Evolutionary conservation across 2,329 filamentous ascomycete genomes (phyloP), one percentile per base, ranked within the genome.

Genomic region (Orbilia ellipsospora): DNA sequence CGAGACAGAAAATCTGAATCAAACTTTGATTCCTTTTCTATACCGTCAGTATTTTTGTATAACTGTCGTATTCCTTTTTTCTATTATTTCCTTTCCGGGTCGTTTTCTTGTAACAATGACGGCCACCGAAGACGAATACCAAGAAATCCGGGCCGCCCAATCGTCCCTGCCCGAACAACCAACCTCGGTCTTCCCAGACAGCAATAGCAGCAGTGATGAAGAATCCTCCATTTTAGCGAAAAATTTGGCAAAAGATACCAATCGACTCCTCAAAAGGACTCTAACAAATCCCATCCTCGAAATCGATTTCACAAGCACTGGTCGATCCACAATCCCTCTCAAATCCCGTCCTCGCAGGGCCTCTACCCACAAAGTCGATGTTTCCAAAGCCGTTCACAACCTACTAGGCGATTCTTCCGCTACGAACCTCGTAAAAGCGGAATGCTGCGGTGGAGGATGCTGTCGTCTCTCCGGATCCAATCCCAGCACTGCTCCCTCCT

Each of bases 381-480:
- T 79, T 7, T 76, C 76, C 4, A 63, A 70, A 36, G 60, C 63
- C 18, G 59, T 75, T n/a, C 75, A 78, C 45, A 77, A 78, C 42
- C 28, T 77, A 0, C 56, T 79, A 4, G 77, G 73, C 28, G 79
- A 80, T 56, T 79, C 78, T 23, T 79, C 79, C 10, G 78, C 78
- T 13, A 80, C 77, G 8, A 80, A 80, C 56, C 66, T 79, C 4
- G 63, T 79, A 31, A 62, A 62, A 23, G 73, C 77, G 2, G 74
- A 78, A 54, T 80, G 79, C 67, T 80, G 79, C 36, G 78, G 79
- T 15, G 79, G 79, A 8, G 78, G 78, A 16, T 80, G 79, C 54
- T 80, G 79, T 45, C 74, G 77, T 52, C 44, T 80, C 40, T 55
- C 73, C 13, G 55, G 75, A 16, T 64, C 65, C 18, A 64, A 66